phyloP scores from a whole-genome alignment of 441 rosid genomes.

The Populus hybrid region DNA sequence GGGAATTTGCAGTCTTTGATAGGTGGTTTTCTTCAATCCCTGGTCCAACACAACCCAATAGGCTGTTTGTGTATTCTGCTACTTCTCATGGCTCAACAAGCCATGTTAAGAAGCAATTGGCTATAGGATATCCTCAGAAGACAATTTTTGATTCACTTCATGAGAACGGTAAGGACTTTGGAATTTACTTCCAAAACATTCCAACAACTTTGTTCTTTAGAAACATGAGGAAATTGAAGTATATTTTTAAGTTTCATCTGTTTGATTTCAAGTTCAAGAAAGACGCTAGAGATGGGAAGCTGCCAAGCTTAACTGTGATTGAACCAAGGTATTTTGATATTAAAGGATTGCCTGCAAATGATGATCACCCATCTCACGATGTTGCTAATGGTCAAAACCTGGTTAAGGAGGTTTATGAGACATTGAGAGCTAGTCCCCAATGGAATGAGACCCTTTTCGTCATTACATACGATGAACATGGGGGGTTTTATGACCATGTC shows the following conservation, averaged over 20 bases:
- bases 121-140: slow-evolving; percentile 82
- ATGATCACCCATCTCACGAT: slow-evolving; percentile 95
- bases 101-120: slow-evolving; percentile 75
- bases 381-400: slow-evolving; percentile 88
- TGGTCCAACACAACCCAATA: slow-evolving; percentile 95
- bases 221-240: slow-evolving; percentile 78
- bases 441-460: slow-evolving; percentile 90
- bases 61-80: slow-evolving; percentile 85
- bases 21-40: slow-evolving; percentile 96
- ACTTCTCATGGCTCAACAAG: slow-evolving; percentile 94
- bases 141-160: slow-evolving; percentile 86
- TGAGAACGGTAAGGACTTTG: slow-evolving; percentile 62
- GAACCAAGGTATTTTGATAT: slow-evolving; percentile 93
- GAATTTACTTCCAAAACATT: slow-evolving; percentile 73
- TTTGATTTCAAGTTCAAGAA: slow-evolving; percentile 63
- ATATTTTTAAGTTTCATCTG: slow-evolving; percentile 60
- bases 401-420: slow-evolving; percentile 87
- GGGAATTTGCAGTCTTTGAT: slow-evolving; percentile 84
- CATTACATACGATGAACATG: slow-evolving; percentile 93
- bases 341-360: slow-evolving; percentile 68
- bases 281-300: slow-evolving; percentile 71
- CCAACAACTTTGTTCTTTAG: slow-evolving; percentile 86
- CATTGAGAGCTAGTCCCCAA: slow-evolving; percentile 83
- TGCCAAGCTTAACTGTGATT: slow-evolving; percentile 80
- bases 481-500: slow-evolving; percentile 93